Evolutionary conservation across 805 yeast species (phyloP).

Genomic region (Teunomyces gatunensis): DNA sequence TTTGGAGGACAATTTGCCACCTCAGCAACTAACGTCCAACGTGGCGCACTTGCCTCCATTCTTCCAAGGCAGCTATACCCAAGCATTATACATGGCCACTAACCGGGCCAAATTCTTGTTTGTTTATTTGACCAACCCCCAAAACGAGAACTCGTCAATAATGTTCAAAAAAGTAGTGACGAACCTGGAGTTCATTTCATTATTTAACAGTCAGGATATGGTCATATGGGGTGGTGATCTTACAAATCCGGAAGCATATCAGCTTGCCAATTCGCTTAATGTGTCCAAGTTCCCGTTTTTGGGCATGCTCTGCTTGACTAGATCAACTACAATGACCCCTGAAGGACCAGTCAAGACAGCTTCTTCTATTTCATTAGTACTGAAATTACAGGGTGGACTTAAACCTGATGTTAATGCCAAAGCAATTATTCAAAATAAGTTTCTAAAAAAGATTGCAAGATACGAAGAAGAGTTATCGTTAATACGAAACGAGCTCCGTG

Average conservation of each 20-base stretch:
- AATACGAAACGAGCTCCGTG: conserved; percentile 62
- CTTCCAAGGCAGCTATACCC: conserved; percentile 74
- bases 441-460: conserved; percentile 47
- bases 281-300: conserved; percentile 79
- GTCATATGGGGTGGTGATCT: conserved; percentile 88
- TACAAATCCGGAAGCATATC: conserved; percentile 77
- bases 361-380: conserved; percentile 60
- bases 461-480: conserved; percentile 60
- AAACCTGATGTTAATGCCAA: conserved; percentile 37
- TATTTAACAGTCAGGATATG: conserved; percentile 45
- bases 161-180: conserved; percentile 57
- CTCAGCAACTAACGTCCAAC: conserved; percentile 15
- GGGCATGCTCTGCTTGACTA: conserved; percentile 71
- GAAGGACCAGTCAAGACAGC: conserved; percentile 51
- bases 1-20: conserved; percentile 46
- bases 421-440: conserved; percentile 34
- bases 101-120: conserved; percentile 68
- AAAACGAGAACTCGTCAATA: conserved; percentile 57
- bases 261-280: conserved; percentile 71
- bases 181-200: conserved; percentile 45
- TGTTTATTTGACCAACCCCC: conserved; percentile 69
- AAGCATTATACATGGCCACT: conserved; percentile 70
- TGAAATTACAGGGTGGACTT: conserved; percentile 62
- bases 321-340: conserved; percentile 51
- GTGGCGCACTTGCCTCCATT: conserved; percentile 40